Evolutionary conservation across 192 early-diverging fungal genomes (phyloP), one percentile per base, ranked within the genome.

Genomic region (Podila minutissima): DNA sequence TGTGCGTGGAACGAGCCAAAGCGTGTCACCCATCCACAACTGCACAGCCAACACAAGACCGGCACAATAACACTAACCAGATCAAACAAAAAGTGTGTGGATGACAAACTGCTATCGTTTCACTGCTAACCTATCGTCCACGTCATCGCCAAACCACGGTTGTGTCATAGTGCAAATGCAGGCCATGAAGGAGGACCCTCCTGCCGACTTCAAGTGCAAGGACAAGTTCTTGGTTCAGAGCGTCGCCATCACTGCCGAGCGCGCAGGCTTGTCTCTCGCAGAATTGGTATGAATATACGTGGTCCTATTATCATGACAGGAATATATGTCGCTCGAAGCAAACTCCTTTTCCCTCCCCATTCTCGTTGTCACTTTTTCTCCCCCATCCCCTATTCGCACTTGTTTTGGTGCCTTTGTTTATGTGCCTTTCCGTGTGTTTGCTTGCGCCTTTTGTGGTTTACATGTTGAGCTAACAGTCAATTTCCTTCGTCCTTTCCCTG

Each of bases 161-260:
- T 22, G 22, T 26, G 19, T 37, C 59, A 33, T 82, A 92, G 95
- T 97, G 24, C 84, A 96, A 62, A 86, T 97, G 72, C 96, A 99
- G 83, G 91, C 94, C 17, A 91, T 96, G 89, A 89, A 90, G 77
- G 94, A 93, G 69, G 95, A 97, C 37, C 92, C 91, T 8, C 87
- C 93, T 11, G 82, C 83, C 15, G 94, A 93, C 68, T 91, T 84
- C 75, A 95, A 93, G 72, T 95, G 95, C 89, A 95, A 95, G 72
- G 98, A 99, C 90, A 99, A 99, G 86, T 99, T 99, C 72, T 84
- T 98, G 59, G 90, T 99, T 12, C 95, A 97, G 84, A 93, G 90
- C 72, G 89, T 98, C 66, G 85, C 89, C 73, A 89, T 97, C 15
- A 88, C 92, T 55, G 84, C 85, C 22, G 91, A 95, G 46, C 84